Base-by-base conservation (phyloP, 106 monocot genomes). In the Triglochin maritima region DNA sequence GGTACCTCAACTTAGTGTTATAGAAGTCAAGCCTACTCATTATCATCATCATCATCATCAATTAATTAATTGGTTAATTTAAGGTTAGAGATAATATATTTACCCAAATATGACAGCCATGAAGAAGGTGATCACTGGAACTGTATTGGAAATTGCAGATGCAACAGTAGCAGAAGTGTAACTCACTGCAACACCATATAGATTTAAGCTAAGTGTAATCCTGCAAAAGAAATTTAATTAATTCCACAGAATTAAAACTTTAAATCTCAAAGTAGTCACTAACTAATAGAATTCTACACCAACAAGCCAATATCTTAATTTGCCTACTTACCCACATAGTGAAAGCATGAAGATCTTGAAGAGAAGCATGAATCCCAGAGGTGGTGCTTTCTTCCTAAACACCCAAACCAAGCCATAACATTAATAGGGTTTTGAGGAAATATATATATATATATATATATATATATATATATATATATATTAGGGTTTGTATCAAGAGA, bases 121-220 rank as follows among this genome's bases (percentile, higher is more conserved):
- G 42, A 68, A 16, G 65, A 75, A 68, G 47, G 74, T 75, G 4
- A 57, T 44, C 49, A 67, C 74, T 14, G 74, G 74, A 10, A 51
- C 59, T 15, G 67, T 50, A 44, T 67, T 67, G 12, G 67, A 29
- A n/a, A 58, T 75, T 6, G 74, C 45, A 10, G 74, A 50, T 44
- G 59, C 74, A 50, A 75, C 67, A 5, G 74, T 75, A 43, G 74
- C 59, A 17, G 74, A 67, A 16, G 74, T 75, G 67, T 67, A 60
- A 2, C 59, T 67, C 13, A 75, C 60, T 7, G 63, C 74, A 44
- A 67, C 49, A 44, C 16, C 50, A 12, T 75, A 67, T 3, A 75
- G 46, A 17, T 75, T 68, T 49, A 67, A 49, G 47, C 74, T 67
- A 17, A 51, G 3, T 53, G 74, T 75, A 44, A 75, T 29, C 59